Evolutionary conservation across 2,329 filamentous ascomycete species (phyloP).

Genomic region (Colletotrichum simmondsii): DNA sequence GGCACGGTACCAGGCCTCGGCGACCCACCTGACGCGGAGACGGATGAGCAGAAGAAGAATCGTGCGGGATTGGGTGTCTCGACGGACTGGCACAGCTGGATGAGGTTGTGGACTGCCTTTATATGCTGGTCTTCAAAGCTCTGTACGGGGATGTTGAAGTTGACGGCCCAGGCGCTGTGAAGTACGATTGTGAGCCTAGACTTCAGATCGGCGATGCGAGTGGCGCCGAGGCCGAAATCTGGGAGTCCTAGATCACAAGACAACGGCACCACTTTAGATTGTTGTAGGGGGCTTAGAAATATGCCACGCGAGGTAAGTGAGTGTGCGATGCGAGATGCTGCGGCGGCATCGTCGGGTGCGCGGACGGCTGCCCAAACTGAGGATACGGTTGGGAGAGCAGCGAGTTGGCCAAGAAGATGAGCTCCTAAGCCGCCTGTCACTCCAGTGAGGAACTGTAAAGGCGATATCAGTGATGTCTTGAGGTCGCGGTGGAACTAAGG

Average conservation of each 20-base stretch:
- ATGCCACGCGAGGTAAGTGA: constrained; percentile 41
- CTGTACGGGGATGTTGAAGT: constrained; percentile 34
- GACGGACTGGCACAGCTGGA: constrained; percentile 50
- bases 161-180: constrained; percentile 37
- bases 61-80: constrained; percentile 10
- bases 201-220: constrained; percentile 39
- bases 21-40: neutral
- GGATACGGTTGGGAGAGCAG: constrained; percentile 62
- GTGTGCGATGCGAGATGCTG: constrained; percentile 33
- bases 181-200: constrained; percentile 40
- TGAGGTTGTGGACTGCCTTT: constrained; percentile 28
- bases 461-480: neutral
- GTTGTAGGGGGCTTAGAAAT: constrained; percentile 30
- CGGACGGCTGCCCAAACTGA: constrained; percentile 48
- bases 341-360: constrained; percentile 48
- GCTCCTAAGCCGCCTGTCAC: constrained; percentile 70
- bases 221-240: neutral
- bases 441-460: constrained; percentile 62
- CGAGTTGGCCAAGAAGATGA: constrained; percentile 64
- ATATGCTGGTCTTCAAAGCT: constrained; percentile 42
- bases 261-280: constrained; percentile 47
- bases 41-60: constrained; percentile 23
- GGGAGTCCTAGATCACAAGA: constrained; percentile 51
- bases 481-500: accelerated
- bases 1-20: constrained; percentile 50